These are phyloP conservation scores for Conticribra weissflogii DNA, from an alignment of 108 stramenopile genomes.

Conservation along the genomic window DNA sequence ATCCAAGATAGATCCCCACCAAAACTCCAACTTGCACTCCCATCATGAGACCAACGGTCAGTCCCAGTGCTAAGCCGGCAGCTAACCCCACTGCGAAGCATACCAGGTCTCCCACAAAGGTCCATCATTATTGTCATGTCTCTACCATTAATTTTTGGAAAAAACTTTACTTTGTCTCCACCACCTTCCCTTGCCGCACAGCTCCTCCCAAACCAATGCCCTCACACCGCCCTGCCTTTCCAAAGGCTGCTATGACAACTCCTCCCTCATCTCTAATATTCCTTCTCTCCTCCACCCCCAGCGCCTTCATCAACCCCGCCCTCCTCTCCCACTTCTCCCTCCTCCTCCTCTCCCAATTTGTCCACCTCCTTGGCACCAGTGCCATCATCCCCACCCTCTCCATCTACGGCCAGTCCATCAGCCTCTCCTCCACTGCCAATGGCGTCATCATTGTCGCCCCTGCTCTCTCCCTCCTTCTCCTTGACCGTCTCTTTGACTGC, in stretches of 20 bases:
- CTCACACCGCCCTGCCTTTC: no score
- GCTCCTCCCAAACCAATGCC: no score
- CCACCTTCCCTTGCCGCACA: no score
- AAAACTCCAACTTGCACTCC: no score
- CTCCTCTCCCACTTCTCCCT: conserved; percentile 45
- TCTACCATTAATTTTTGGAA: no score
- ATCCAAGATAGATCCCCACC: no score
- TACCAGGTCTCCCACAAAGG: no score
- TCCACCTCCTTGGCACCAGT: conserved; percentile 62
- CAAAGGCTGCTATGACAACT: neutral
- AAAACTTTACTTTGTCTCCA: no score
- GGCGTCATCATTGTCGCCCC: conserved; percentile 79
- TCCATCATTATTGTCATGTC: no score
- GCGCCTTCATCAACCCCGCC: conserved; percentile 6
- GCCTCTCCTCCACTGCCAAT: conserved; percentile 64
- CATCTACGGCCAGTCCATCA: conserved; percentile 75
- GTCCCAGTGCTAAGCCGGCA: no score
- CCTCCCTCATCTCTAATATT: conserved; percentile 47
- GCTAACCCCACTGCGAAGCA: no score
- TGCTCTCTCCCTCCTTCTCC: conserved; percentile 61
- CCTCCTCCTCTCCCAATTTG: neutral
- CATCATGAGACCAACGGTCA: no score
- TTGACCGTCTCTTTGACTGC: conserved; percentile 46
- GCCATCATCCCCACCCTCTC: conserved; percentile 80
- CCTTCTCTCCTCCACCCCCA: conserved; percentile 8